A percentile compares a stretch with the other conserved stretches of the same genome.
These are phyloP conservation scores for Eimeria tenella DNA, from an alignment of 169 alveolate genomes.

Conservation along the genomic window DNA sequence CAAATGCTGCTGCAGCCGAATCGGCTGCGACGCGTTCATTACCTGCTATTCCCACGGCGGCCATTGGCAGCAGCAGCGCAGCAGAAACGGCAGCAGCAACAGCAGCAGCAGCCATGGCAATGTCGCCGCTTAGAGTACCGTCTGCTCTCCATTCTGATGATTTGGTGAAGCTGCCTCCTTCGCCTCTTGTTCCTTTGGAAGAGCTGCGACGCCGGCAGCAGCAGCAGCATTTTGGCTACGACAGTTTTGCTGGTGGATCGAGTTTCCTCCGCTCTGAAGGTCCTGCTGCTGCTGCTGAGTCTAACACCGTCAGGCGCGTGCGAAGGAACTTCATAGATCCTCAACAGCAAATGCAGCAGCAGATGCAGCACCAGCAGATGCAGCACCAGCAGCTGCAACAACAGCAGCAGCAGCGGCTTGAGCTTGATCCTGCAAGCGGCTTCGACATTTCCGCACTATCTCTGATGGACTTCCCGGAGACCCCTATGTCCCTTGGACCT, in stretches of 20 bases:
- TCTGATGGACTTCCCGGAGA: not conserved
- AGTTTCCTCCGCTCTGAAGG: conserved; percentile 12
- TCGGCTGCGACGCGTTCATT: not conserved
- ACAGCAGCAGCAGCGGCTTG: conserved; percentile 23
- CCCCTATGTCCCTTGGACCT: not conserved
- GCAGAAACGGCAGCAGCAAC: not conserved
- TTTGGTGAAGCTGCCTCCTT: not conserved
- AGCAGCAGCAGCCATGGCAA: not conserved
- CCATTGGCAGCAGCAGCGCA: not conserved
- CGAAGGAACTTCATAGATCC: not conserved
- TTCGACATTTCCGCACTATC: not conserved
- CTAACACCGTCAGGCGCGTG: not conserved
- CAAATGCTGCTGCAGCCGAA: not conserved
- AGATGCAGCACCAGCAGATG: not conserved
- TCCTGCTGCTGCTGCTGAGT: not conserved
- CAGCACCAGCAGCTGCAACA: not conserved
- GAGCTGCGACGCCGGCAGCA: conserved; percentile 35
- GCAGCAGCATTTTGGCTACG: conserved; percentile 9
- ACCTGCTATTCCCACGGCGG: not conserved
- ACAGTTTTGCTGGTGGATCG: not conserved
- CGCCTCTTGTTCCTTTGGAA: not conserved
- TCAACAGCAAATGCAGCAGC: not conserved
- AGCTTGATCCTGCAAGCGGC: not conserved
- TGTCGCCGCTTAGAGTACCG: too few species aligned
- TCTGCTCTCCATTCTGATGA: not conserved